A percentile compares a stretch with the other conserved stretches of the same genome.
phyloP scores from a whole-genome alignment of 331 rosid genomes.

The Stylosanthes scabra region DNA sequence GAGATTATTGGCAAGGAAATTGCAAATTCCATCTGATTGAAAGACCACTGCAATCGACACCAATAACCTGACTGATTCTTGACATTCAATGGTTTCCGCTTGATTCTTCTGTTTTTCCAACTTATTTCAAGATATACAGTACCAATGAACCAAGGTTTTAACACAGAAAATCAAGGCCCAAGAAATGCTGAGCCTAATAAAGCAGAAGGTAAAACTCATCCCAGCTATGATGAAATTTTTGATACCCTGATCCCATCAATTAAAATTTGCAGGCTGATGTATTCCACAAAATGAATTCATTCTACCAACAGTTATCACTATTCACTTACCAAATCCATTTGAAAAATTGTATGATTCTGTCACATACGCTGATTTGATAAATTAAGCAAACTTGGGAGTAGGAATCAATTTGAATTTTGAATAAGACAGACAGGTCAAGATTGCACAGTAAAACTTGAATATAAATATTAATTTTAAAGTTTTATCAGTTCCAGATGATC shows the following conservation, averaged over 20 bases:
- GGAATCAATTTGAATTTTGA: not conserved
- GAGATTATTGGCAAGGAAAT: conserved; percentile 14
- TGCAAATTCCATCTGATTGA: conserved; percentile 23
- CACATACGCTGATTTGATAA: not conserved
- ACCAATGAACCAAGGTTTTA: conserved; percentile 13
- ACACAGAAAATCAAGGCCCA: conserved; percentile 22
- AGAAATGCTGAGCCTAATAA: conserved; percentile 18
- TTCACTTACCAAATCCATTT: not conserved
- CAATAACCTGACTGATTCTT: not conserved
- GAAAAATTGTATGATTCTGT: conserved; percentile 6
- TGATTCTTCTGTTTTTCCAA: not conserved
- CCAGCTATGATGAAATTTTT: conserved; percentile 23
- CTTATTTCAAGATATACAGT: conserved; percentile 19
- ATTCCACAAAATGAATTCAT: not conserved
- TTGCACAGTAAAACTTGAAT: not conserved
- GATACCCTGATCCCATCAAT: conserved; percentile 14
- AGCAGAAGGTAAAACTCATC: conserved; percentile 14
- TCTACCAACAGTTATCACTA: conserved; percentile 2
- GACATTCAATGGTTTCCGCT: conserved; percentile 8
- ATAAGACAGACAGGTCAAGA: conserved; percentile 4
- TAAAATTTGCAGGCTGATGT: conserved; percentile 1
- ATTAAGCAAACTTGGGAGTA: conserved; percentile 12
- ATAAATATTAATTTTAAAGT: not conserved
- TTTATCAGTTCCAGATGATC: conserved; percentile 13
- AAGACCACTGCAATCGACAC: conserved; percentile 20